Evolutionary conservation across 108 stramenopile species (phyloP).

Genomic region (Discostella pseudostelligera): DNA sequence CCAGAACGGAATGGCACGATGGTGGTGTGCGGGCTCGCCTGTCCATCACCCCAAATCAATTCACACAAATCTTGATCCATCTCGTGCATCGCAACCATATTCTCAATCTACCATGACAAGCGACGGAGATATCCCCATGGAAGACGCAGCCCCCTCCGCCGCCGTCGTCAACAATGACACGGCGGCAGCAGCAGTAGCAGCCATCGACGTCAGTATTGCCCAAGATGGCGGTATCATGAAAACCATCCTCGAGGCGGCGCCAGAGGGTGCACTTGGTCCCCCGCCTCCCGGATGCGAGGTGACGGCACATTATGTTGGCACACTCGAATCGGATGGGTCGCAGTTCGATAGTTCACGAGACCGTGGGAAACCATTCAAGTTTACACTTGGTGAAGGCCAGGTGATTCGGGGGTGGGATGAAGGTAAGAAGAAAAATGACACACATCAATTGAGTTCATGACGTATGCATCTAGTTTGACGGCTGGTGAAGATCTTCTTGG

Average conservation of each 20-base stretch:
- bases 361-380: slow-evolving; percentile 93
- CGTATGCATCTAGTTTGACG: too few species aligned
- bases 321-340: slow-evolving; percentile 79
- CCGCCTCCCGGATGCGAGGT: slow-evolving; percentile 77
- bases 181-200: slow-evolving; percentile 13
- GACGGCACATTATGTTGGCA: slow-evolving; percentile 90
- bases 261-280: slow-evolving; percentile 71
- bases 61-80: too few species aligned
- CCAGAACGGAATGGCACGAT: too few species aligned
- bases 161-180: not conserved
- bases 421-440: slow-evolving; percentile 13
- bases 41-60: not conserved
- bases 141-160: not conserved
- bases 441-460: not conserved
- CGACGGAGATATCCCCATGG: not conserved
- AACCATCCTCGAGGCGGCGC: slow-evolving; percentile 74
- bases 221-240: slow-evolving; percentile 90
- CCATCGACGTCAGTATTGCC: slow-evolving; percentile 78
- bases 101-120: slow-evolving; percentile 3
- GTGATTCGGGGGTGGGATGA: slow-evolving; percentile 98
- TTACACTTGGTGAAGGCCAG: slow-evolving; percentile 88
- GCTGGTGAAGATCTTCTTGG: too few species aligned
- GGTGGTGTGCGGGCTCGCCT: too few species aligned
- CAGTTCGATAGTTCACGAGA: slow-evolving; percentile 85
- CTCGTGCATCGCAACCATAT: too few species aligned